Evolutionary conservation across 176 grass and related monocot genomes (phyloP).

Genomic region (Cenchrus americanus): DNA sequence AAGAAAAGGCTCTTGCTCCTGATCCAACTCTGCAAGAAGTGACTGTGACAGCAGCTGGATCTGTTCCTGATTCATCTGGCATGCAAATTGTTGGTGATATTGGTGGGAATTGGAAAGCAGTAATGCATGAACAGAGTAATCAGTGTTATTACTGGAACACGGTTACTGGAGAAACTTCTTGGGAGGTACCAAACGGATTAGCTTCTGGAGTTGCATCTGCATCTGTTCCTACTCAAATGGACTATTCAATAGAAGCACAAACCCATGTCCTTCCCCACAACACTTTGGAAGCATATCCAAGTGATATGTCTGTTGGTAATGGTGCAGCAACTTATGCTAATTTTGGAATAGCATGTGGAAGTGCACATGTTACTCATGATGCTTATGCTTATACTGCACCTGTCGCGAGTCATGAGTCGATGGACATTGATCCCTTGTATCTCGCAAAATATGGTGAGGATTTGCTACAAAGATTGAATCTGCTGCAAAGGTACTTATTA

Average conservation of each 20-base stretch:
- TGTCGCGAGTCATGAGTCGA: slow-evolving; percentile 37
- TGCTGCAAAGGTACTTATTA: slow-evolving; percentile 64
- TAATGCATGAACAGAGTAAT: slow-evolving; percentile 88
- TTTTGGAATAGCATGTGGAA: slow-evolving; percentile 45
- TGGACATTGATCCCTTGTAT: slow-evolving; percentile 71
- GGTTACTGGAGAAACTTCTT: slow-evolving; percentile 93
- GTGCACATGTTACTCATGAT: slow-evolving; percentile 48
- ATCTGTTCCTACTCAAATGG: slow-evolving; percentile 41
- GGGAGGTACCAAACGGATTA: slow-evolving; percentile 77
- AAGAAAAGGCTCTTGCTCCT: slow-evolving; percentile 46
- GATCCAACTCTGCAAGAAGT: slow-evolving; percentile 37
- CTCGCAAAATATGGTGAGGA: slow-evolving; percentile 82
- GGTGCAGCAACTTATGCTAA: slow-evolving; percentile 45
- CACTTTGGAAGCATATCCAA: slow-evolving; percentile 48
- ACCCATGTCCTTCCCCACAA: slow-evolving; percentile 46
- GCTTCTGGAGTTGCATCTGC: slow-evolving; percentile 35
- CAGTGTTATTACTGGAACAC: slow-evolving; percentile 99
- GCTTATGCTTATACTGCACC: slow-evolving; percentile 51
- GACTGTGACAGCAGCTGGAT: slow-evolving; percentile 26
- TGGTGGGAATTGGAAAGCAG: slow-evolving; percentile 80
- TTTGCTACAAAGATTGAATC: slow-evolving; percentile 78
- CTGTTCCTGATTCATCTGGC: slow-evolving; percentile 49
- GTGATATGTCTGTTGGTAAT: slow-evolving; percentile 45
- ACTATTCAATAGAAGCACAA: slow-evolving; percentile 48
- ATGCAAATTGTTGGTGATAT: slow-evolving; percentile 85